Evolutionary conservation across 148 eudicot species (phyloP).

Genomic region (Agrostemma githago): DNA sequence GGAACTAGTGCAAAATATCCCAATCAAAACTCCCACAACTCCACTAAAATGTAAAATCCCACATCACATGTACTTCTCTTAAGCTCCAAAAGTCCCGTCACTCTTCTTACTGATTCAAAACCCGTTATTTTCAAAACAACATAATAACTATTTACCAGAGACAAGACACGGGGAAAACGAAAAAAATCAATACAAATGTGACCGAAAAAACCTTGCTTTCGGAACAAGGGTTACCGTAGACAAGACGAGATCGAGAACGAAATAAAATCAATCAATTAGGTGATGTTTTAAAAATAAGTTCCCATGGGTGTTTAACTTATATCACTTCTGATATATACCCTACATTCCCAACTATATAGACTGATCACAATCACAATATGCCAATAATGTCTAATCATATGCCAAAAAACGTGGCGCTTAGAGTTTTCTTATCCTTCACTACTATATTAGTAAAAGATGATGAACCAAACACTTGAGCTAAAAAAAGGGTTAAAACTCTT

Average conservation of each 20-base stretch:
- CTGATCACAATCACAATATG: neutral
- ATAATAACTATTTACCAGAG: too few relatives aligned
- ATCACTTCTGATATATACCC: neutral
- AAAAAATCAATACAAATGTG: too few relatives aligned
- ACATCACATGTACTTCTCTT: slow-evolving; percentile 7
- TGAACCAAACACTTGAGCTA: neutral
- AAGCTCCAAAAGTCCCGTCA: slow-evolving; percentile 1
- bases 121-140: too few relatives aligned
- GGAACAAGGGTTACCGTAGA: too few relatives aligned
- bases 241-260: too few relatives aligned
- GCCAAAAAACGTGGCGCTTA: neutral
- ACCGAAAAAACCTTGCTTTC: too few relatives aligned
- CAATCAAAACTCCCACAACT: slow-evolving; percentile 5
- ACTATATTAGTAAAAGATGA: slow-evolving; percentile 11
- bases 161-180: too few relatives aligned
- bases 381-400: slow-evolving; percentile 10
- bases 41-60: neutral
- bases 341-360: neutral
- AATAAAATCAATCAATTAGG: too few relatives aligned
- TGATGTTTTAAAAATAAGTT: neutral
- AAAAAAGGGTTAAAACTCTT: neutral
- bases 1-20: slow-evolving; percentile 6
- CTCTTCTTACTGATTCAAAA: neutral
- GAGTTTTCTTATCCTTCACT: neutral
- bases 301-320: neutral